Evolutionary conservation across 345 rosid genomes (phyloP), one percentile per base, ranked within the genome.

Genomic region (Aquilaria yunnanensis): DNA sequence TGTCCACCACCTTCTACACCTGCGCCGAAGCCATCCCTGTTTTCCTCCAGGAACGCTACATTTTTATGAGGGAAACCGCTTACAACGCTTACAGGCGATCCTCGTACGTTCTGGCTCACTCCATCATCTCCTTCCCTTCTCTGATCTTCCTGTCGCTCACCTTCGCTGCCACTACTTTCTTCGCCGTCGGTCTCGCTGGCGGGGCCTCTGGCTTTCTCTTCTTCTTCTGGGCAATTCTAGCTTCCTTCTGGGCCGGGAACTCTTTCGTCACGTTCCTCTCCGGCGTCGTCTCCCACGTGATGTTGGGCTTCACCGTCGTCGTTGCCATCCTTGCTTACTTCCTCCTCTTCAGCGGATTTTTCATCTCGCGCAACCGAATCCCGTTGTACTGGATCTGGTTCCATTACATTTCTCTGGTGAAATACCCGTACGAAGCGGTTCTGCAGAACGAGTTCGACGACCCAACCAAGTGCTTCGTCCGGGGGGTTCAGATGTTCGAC

Each of bases 1-100:
- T 94, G 97, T 83, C 95, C 5, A 86, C 97, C 23, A 88, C 89
- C 3, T 90, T 88, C 92, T 94, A 90, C 85, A 90, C 95, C 12
- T 94, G 97, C 47, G 96, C 96, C 10, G 97, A 90, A 73, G 94
- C 97, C 12, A 83, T 88, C 63, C 99, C 97, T 0, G 92, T 83
- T 3, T 94, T 94, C 70, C 85, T 94, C 47, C 96, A 88, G 67
- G 99, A 94, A 62, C 77, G 96, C 9, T 88, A 90, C 81, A 90
- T 93, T 57, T 93, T 90, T 90, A 85, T 92, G 93, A 75, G 98
- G 57, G 98, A 93, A 76, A 93, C 98, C 0, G 96, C 97, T 30
- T 82, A 90, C 76, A 94, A 94, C 64, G 97, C 98, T 6, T 93
- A 93, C 56, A 74, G 98, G 0, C 74, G 98, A 9, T 93, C 92